Evolutionary conservation across 2,329 filamentous ascomycete species (phyloP).

Genomic region (Paecilomyces sp.): DNA sequence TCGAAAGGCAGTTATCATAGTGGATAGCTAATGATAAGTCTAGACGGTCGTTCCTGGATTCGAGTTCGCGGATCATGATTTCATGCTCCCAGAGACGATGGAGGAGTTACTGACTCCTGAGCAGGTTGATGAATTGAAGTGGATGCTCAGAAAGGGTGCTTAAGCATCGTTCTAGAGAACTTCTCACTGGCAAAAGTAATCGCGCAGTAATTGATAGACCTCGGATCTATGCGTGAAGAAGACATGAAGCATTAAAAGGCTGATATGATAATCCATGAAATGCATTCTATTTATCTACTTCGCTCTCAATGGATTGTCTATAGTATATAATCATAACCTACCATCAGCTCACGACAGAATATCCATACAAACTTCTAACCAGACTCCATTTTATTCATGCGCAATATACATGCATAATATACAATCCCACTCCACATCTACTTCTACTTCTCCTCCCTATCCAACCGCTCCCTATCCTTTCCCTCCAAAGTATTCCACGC

Average conservation of each 20-base stretch:
- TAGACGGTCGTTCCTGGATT: constrained; percentile 61
- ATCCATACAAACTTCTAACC: background rate
- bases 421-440: background rate
- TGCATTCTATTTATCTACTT: too few species aligned
- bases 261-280: background rate
- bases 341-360: too few species aligned
- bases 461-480: constrained; percentile 10
- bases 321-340: too few species aligned
- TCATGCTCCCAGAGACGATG: constrained; percentile 48
- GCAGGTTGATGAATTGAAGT: constrained; percentile 41
- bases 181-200: background rate
- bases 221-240: background rate
- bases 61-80: constrained; percentile 61
- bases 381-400: background rate
- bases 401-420: background rate
- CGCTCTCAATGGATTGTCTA: too few species aligned
- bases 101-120: constrained; percentile 46
- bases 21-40: background rate
- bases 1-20: background rate
- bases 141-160: constrained; percentile 19
- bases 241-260: too few species aligned
- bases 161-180: background rate
- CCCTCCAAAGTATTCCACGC: constrained; percentile 65
- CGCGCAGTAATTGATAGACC: background rate
- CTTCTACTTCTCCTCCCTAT: background rate